These are phyloP conservation scores for Penicillium bialowiezense DNA, from an alignment of 495 filamentous ascomycete genomes.

Conservation along the genomic window DNA sequence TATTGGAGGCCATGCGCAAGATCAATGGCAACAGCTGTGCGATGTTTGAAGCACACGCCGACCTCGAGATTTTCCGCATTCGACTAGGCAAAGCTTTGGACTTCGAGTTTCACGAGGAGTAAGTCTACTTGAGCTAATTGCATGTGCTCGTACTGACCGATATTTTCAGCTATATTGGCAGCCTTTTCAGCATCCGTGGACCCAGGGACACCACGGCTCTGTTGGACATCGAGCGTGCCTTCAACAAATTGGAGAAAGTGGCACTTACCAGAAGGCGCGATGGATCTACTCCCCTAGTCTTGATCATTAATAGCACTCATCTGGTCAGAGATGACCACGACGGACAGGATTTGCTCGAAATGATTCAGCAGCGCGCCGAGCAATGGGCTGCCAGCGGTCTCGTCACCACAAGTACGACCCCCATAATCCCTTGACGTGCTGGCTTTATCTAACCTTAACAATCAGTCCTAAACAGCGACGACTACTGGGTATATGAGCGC, in stretches of 20 bases:
- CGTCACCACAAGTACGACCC: slow-evolving; percentile 62
- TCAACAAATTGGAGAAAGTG: slow-evolving; percentile 98
- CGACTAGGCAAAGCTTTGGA: slow-evolving; percentile 89
- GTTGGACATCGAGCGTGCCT: slow-evolving; percentile 89
- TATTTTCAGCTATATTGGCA: slow-evolving; percentile 81
- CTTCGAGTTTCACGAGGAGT: slow-evolving; percentile 80
- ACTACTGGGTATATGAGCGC: slow-evolving; percentile 97
- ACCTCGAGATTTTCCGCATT: slow-evolving; percentile 92
- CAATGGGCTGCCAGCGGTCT: slow-evolving; percentile 90
- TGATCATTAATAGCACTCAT: slow-evolving; percentile 92
- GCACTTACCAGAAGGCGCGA: slow-evolving; percentile 64
- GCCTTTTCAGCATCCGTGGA: slow-evolving; percentile 89
- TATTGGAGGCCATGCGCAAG: slow-evolving; percentile 90
- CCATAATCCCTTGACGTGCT: not conserved
- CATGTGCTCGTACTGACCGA: slow-evolving; percentile 13
- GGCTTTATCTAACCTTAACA: not conserved
- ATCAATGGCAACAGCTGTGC: slow-evolving; percentile 80
- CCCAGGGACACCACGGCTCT: slow-evolving; percentile 87
- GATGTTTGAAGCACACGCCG: slow-evolving; percentile 94
- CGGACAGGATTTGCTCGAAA: slow-evolving; percentile 85
- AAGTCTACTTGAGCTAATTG: slow-evolving; percentile 7
- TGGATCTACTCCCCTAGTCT: slow-evolving; percentile 63
- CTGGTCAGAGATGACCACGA: slow-evolving; percentile 87
- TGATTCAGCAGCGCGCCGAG: slow-evolving; percentile 93
- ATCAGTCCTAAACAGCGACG: slow-evolving; percentile 82